Percentiles rank a stretch among this genome's conserved stretches.
Evolutionary conservation across 169 alveolate species (phyloP).

Genomic region (Eimeria zaria): DNA sequence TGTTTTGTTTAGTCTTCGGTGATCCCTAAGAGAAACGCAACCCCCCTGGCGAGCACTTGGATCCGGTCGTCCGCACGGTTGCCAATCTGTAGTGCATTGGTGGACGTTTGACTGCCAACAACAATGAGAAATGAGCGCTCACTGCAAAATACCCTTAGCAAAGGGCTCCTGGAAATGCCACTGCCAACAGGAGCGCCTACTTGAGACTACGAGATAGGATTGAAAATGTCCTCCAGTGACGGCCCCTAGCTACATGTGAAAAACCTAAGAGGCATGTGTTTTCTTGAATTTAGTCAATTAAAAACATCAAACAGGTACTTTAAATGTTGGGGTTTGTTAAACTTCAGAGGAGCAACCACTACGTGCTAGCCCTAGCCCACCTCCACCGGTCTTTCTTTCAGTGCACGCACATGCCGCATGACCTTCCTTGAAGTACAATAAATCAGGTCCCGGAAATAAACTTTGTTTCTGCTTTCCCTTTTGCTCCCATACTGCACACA

Average conservation of each 20-base stretch:
- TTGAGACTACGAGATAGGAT: background rate
- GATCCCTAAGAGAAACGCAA: slow-evolving; percentile 7
- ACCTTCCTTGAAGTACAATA: background rate
- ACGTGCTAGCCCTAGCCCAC: slow-evolving; percentile 7
- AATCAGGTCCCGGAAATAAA: background rate
- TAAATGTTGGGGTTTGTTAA: background rate
- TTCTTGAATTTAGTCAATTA: background rate
- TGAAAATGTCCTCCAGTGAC: background rate
- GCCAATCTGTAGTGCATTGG: background rate
- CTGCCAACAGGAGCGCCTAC: background rate
- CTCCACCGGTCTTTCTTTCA: slow-evolving; percentile 13
- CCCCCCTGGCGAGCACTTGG: background rate
- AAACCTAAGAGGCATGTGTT: background rate
- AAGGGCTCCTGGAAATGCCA: background rate
- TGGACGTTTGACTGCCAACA: background rate
- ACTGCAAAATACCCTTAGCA: background rate
- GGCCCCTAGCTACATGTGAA: background rate
- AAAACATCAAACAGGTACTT: background rate
- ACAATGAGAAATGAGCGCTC: background rate
- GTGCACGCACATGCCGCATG: background rate
- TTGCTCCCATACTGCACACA: background rate
- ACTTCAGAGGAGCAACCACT: slow-evolving; percentile 9
- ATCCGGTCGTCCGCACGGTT: background rate
- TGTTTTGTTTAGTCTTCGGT: background rate
- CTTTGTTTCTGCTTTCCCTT: background rate